These are phyloP conservation scores for Saccharomyces hybrid DNA, from an alignment of 1,139 yeast species.

Conservation along the genomic window DNA sequence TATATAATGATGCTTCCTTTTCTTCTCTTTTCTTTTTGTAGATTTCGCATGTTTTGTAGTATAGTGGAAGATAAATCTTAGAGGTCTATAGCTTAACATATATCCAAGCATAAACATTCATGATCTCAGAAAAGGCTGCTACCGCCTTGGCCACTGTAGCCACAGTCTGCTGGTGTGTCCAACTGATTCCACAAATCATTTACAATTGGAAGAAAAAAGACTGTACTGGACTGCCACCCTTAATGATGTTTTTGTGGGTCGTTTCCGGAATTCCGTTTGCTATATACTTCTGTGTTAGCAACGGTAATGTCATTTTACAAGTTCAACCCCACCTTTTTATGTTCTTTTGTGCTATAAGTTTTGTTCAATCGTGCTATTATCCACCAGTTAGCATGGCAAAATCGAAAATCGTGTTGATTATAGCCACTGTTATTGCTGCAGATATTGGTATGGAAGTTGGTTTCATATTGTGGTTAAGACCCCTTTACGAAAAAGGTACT, in stretches of 20 bases:
- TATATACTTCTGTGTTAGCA: slow-evolving; percentile 65
- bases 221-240: slow-evolving; percentile 77
- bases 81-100: background rate
- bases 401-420: slow-evolving; percentile 35
- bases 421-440: slow-evolving; percentile 37
- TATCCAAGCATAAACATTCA: slow-evolving; percentile 2
- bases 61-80: background rate
- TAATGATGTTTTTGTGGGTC: slow-evolving; percentile 82
- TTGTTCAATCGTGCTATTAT: slow-evolving; percentile 70
- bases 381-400: slow-evolving; percentile 52
- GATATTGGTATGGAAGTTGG: slow-evolving; percentile 63
- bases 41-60: background rate
- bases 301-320: slow-evolving; percentile 67
- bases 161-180: slow-evolving; percentile 86
- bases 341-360: slow-evolving; percentile 58
- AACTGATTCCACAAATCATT: slow-evolving; percentile 75
- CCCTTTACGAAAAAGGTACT: slow-evolving; percentile 42
- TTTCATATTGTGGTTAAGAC: slow-evolving; percentile 62
- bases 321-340: slow-evolving; percentile 84
- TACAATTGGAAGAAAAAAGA: slow-evolving; percentile 66
- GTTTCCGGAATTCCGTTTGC: slow-evolving; percentile 77
- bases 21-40: background rate
- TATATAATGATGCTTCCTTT: background rate
- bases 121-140: slow-evolving; percentile 40
- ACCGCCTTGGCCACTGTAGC: slow-evolving; percentile 85